phyloP scores from a whole-genome alignment of 1,139 yeast genomes.

The Wickerhamomyces sp. region DNA sequence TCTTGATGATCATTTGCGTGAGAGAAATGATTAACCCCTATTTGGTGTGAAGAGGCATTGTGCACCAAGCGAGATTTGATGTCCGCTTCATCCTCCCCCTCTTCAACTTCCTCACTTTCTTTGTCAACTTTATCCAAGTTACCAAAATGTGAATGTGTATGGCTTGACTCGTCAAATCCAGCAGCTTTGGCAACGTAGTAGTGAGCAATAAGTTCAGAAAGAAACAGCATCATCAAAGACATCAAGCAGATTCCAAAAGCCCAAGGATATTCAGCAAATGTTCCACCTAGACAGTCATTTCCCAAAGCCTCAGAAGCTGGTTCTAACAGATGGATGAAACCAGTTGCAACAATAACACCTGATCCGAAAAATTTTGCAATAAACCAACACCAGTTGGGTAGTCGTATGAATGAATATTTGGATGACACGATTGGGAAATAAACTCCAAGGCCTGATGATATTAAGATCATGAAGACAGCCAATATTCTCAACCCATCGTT shows the following conservation, averaged over 20 bases:
- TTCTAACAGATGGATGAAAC: conserved; percentile 72
- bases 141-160: conserved; percentile 46
- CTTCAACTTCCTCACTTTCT: conserved; percentile 7
- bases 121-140: conserved; percentile 14
- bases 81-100: conserved; percentile 1
- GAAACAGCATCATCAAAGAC: conserved; percentile 46
- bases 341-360: conserved; percentile 85
- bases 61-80: background rate
- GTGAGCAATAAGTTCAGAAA: conserved; percentile 52
- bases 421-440: conserved; percentile 59
- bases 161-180: conserved; percentile 31
- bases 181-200: conserved; percentile 32
- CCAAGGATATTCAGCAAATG: conserved; percentile 53
- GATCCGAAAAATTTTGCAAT: conserved; percentile 80
- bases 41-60: conserved; percentile 12
- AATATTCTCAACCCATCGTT: conserved; percentile 52
- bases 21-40: conserved; percentile 36
- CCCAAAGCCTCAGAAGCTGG: conserved; percentile 63
- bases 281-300: conserved; percentile 49
- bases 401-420: conserved; percentile 43
- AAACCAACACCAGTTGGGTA: conserved; percentile 61
- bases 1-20: conserved; percentile 53
- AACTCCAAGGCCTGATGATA: conserved; percentile 53
- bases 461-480: conserved; percentile 54
- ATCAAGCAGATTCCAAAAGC: conserved; percentile 61